Evolutionary conservation across 2,329 filamentous ascomycete species (phyloP).

Genomic region (Nemania sp.): DNA sequence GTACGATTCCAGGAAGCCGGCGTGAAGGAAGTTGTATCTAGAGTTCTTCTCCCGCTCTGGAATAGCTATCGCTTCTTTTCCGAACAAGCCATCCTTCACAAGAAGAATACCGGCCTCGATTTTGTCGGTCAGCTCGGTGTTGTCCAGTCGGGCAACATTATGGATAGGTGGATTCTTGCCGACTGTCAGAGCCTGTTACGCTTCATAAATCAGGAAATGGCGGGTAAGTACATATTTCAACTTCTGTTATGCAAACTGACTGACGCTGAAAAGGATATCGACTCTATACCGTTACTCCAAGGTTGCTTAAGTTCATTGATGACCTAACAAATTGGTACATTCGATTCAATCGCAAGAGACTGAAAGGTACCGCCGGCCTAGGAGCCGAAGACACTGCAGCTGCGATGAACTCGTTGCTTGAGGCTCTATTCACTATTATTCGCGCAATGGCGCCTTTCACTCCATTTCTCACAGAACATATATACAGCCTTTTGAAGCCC

Average conservation of each 20-base stretch:
- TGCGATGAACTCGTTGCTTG: conserved; percentile 91
- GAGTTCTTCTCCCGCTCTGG: conserved; percentile 88
- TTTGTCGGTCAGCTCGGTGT: conserved; percentile 77
- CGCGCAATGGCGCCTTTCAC: conserved; percentile 84
- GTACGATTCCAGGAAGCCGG: conserved; percentile 88
- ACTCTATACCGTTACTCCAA: conserved; percentile 88
- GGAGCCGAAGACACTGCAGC: conserved; percentile 85
- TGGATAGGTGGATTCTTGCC: conserved; percentile 95
- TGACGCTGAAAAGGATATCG: too few relatives aligned
- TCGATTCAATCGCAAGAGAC: conserved; percentile 81
- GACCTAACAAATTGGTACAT: conserved; percentile 99
- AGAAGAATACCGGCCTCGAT: conserved; percentile 79
- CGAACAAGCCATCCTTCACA: conserved; percentile 80
- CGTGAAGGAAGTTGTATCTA: conserved; percentile 92
- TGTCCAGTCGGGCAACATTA: conserved; percentile 83
- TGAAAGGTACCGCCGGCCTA: conserved; percentile 67
- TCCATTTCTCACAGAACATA: conserved; percentile 92
- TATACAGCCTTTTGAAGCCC: conserved; percentile 85
- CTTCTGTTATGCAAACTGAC: too few relatives aligned
- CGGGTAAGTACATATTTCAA: too few relatives aligned
- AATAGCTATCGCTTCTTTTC: conserved; percentile 98
- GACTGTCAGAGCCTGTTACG: conserved; percentile 88
- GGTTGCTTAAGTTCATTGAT: conserved; percentile 81
- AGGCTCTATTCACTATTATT: conserved; percentile 88
- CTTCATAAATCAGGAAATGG: conserved; percentile 94